These are phyloP conservation scores for Ogataea philodendri DNA, from an alignment of 805 yeast species.

Conservation along the genomic window DNA sequence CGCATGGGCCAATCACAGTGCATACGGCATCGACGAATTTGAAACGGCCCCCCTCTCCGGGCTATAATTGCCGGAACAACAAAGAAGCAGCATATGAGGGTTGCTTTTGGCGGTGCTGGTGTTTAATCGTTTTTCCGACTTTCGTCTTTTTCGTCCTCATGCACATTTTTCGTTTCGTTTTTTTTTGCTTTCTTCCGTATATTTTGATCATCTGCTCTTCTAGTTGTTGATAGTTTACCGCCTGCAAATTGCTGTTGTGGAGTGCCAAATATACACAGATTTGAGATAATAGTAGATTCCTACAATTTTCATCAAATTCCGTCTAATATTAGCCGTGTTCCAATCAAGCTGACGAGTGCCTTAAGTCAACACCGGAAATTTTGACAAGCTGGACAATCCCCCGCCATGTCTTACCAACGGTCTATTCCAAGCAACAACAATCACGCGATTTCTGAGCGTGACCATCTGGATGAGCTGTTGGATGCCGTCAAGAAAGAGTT, in stretches of 20 bases:
- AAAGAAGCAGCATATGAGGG: no score
- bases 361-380: constrained; percentile 5
- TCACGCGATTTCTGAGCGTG: constrained; percentile 29
- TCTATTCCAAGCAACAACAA: constrained; percentile 21
- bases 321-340: not conserved
- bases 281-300: constrained; percentile 1
- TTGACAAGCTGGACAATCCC: constrained; percentile 4
- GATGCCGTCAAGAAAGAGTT: constrained; percentile 93
- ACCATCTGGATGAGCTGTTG: constrained; percentile 61
- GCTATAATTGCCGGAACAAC: no score
- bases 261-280: constrained; percentile 2
- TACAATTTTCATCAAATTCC: constrained; percentile 1
- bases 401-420: constrained; percentile 32
- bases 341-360: constrained; percentile 1
- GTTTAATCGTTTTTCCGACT: constrained; percentile 12
- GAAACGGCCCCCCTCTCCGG: no score
- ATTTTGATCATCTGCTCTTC: constrained; percentile 8
- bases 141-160: constrained; percentile 14
- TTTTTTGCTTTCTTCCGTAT: constrained; percentile 15
- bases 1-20: constrained; percentile 6
- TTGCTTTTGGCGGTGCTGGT: no score
- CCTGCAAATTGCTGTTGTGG: constrained; percentile 6
- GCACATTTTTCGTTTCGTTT: constrained; percentile 12
- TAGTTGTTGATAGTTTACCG: constrained; percentile 4
- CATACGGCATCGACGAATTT: no score